Percentiles rank a stretch among this genome's conserved stretches.
Evolutionary conservation across 75 land plant species (phyloP).

Genomic region (Picea sitchensis): DNA sequence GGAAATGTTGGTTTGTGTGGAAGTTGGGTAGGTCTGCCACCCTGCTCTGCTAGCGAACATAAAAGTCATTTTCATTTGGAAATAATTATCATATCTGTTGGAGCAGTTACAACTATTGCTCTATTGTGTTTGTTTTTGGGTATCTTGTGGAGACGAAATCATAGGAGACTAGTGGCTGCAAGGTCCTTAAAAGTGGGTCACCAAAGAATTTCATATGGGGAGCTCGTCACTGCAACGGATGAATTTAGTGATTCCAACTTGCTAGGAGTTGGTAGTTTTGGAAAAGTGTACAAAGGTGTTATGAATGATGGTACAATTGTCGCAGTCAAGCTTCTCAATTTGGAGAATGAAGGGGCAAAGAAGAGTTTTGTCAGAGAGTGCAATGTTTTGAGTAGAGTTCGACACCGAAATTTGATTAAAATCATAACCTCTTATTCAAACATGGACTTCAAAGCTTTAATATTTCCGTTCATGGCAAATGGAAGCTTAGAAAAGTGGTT

Average conservation of each 20-base stretch:
- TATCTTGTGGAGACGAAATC: background rate
- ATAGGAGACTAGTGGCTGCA: background rate
- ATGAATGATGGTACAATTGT: background rate
- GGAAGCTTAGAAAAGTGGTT: constrained; percentile 7
- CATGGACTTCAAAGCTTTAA: background rate
- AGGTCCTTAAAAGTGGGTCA: background rate
- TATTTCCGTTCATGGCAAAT: background rate
- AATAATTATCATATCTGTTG: background rate
- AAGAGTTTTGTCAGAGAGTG: background rate
- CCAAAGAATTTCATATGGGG: background rate
- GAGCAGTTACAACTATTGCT: background rate
- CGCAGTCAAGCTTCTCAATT: background rate
- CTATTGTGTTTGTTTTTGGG: background rate
- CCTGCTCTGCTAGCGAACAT: background rate
- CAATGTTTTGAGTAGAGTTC: background rate
- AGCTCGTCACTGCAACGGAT: background rate
- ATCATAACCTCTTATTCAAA: background rate
- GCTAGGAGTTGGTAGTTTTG: constrained; percentile 1
- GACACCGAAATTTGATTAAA: background rate
- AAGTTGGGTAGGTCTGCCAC: background rate
- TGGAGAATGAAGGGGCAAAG: background rate
- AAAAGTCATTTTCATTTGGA: background rate
- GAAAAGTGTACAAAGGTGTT: background rate
- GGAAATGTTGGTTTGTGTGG: constrained; percentile 5
- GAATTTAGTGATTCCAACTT: background rate